phyloP scores from a whole-genome alignment of 2,329 filamentous ascomycete genomes.

The Elsinoe batatas region DNA sequence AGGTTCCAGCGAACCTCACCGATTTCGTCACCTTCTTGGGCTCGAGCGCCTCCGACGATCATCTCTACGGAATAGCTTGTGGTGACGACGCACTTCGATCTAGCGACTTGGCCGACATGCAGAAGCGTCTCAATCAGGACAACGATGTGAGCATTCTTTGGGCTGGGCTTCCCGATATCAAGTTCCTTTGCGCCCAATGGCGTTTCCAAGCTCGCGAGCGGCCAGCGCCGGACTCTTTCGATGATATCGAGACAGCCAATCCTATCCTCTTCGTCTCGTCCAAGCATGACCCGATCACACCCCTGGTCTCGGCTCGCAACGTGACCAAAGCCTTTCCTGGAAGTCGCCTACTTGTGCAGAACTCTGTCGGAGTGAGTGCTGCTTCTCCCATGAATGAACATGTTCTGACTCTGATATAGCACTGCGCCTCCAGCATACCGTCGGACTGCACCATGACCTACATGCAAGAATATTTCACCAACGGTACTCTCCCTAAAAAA shows the following conservation, averaged over 20 bases:
- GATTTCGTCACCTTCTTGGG: too few relatives aligned
- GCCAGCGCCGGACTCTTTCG: constrained; percentile 26
- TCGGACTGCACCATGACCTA: constrained; percentile 26
- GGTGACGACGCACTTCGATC: too few relatives aligned
- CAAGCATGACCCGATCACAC: constrained; percentile 31
- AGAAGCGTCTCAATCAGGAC: neutral
- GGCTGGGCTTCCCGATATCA: neutral
- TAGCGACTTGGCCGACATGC: too few relatives aligned
- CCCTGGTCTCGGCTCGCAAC: constrained; percentile 31
- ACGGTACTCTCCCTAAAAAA: constrained; percentile 28
- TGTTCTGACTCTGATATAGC: neutral
- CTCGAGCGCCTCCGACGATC: too few relatives aligned
- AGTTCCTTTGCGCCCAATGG: constrained; percentile 31
- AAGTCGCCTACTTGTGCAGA: constrained; percentile 30
- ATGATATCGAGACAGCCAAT: constrained; percentile 24
- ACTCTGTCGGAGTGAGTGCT: constrained; percentile 20
- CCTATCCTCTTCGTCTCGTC: constrained; percentile 33
- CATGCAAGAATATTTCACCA: constrained; percentile 26
- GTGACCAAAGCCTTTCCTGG: constrained; percentile 30
- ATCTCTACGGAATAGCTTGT: too few relatives aligned
- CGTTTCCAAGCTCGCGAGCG: constrained; percentile 29
- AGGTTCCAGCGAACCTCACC: too few relatives aligned
- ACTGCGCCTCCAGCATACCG: constrained; percentile 21
- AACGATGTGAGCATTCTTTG: constrained; percentile 12
- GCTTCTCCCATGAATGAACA: neutral